These are phyloP conservation scores for Aspergillus melleus DNA, from an alignment of 2,329 filamentous ascomycete genomes.

Conservation along the genomic window DNA sequence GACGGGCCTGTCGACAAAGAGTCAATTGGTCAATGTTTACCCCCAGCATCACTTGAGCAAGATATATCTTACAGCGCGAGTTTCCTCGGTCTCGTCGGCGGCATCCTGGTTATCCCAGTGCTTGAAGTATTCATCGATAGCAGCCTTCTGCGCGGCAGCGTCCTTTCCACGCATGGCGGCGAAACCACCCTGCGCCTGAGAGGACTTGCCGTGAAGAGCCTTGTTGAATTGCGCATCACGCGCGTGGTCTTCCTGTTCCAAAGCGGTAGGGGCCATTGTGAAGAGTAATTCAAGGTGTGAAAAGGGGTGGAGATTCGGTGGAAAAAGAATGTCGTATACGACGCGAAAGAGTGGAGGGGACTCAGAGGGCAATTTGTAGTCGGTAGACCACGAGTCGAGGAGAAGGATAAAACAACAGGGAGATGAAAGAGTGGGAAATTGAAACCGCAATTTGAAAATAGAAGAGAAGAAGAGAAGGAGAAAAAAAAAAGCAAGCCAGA, in stretches of 20 bases:
- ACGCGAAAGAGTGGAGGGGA: background rate
- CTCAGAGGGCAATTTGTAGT: conserved; percentile 1
- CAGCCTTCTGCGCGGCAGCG: conserved; percentile 72
- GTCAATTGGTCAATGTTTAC: background rate
- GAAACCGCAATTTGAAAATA: background rate
- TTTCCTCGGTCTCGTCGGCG: conserved; percentile 77
- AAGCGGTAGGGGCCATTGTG: conserved; percentile 55
- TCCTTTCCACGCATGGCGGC: conserved; percentile 85
- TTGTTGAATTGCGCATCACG: conserved; percentile 92
- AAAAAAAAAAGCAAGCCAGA: conserved; percentile 4
- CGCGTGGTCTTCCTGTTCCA: conserved; percentile 79
- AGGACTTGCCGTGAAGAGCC: conserved; percentile 76
- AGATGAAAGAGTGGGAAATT: background rate
- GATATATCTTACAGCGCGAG: conserved; percentile 64
- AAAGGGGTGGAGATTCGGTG: conserved; percentile 16
- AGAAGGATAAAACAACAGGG: background rate
- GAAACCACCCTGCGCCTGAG: conserved; percentile 70
- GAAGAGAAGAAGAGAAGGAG: conserved; percentile 9
- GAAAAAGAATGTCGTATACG: conserved; percentile 4
- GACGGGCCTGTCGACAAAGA: conserved; percentile 60
- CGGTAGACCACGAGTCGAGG: background rate
- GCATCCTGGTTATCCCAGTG: conserved; percentile 87
- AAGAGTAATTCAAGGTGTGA: conserved; percentile 12
- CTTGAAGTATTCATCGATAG: conserved; percentile 91
- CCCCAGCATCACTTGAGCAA: background rate